These are phyloP conservation scores for Aspergillus avenaceus DNA, from an alignment of 495 filamentous ascomycete genomes.

Conservation along the genomic window DNA sequence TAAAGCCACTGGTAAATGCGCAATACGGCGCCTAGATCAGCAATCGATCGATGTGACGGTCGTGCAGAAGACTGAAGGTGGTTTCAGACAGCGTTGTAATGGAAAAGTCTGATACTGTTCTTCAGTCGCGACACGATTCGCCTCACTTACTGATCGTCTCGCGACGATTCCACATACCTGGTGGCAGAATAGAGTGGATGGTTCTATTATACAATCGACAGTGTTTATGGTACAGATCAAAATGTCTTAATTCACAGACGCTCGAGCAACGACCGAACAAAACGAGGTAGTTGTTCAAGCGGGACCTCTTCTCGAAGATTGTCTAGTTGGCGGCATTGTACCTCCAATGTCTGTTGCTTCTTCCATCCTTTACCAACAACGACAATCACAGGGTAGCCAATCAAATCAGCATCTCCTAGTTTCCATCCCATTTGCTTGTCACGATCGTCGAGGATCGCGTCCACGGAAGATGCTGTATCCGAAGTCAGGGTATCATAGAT, in stretches of 20 bases:
- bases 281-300: slow-evolving; percentile 28
- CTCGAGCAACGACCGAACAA: slow-evolving; percentile 39
- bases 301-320: slow-evolving; percentile 43
- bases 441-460: slow-evolving; percentile 77
- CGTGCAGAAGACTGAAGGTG: too few species aligned
- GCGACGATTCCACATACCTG: not conserved
- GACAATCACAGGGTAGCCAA: slow-evolving; percentile 82
- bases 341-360: slow-evolving; percentile 58
- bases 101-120: too few species aligned
- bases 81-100: too few species aligned
- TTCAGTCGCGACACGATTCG: too few species aligned
- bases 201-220: slow-evolving; percentile 8
- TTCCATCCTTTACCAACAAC: slow-evolving; percentile 75
- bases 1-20: too few species aligned
- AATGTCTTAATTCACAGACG: slow-evolving; percentile 25
- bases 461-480: slow-evolving; percentile 27
- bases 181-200: not conserved
- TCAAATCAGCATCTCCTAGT: slow-evolving; percentile 78
- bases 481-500: slow-evolving; percentile 56
- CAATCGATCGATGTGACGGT: too few species aligned
- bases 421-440: slow-evolving; percentile 71
- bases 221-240: slow-evolving; percentile 1
- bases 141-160: too few species aligned
- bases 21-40: too few species aligned
- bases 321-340: slow-evolving; percentile 67